These are phyloP conservation scores for Verbena officinalis DNA, from an alignment of 257 asterid genomes.

Conservation along the genomic window DNA sequence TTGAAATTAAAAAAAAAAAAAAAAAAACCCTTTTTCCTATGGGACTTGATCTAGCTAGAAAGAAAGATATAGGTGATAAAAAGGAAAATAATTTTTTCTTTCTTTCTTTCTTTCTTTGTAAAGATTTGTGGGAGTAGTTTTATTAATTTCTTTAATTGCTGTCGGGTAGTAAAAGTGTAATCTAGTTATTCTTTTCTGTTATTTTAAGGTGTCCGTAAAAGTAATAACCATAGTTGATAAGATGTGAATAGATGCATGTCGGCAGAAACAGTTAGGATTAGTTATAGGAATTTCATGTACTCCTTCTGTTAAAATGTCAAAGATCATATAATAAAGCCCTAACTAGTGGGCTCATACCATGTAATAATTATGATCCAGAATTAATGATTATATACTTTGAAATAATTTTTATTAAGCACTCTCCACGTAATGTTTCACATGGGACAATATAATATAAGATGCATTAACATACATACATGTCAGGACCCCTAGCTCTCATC, in stretches of 20 bases:
- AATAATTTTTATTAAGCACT: not conserved
- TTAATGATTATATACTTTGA: constrained; percentile 21
- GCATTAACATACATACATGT: too few relatives aligned
- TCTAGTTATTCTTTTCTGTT: not conserved
- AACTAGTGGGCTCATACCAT: constrained; percentile 13
- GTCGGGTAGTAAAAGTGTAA: not conserved
- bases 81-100: not conserved
- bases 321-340: constrained; percentile 15
- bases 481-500: too few relatives aligned
- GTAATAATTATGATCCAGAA: constrained; percentile 13
- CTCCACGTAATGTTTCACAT: not conserved
- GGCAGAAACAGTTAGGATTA: constrained; percentile 10
- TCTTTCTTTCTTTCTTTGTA: constrained; percentile 14
- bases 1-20: constrained; percentile 2
- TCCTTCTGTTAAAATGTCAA: constrained; percentile 24
- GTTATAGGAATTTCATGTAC: constrained; percentile 23
- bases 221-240: constrained; percentile 3
- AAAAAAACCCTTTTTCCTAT: not conserved
- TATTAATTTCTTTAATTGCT: not conserved
- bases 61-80: not conserved
- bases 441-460: not conserved
- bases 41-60: not conserved
- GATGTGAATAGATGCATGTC: constrained; percentile 29
- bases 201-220: constrained; percentile 19
- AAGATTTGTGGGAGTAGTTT: not conserved